phyloP scores from a whole-genome alignment of 805 yeast genomes.

The Kuraishia ogatae region DNA sequence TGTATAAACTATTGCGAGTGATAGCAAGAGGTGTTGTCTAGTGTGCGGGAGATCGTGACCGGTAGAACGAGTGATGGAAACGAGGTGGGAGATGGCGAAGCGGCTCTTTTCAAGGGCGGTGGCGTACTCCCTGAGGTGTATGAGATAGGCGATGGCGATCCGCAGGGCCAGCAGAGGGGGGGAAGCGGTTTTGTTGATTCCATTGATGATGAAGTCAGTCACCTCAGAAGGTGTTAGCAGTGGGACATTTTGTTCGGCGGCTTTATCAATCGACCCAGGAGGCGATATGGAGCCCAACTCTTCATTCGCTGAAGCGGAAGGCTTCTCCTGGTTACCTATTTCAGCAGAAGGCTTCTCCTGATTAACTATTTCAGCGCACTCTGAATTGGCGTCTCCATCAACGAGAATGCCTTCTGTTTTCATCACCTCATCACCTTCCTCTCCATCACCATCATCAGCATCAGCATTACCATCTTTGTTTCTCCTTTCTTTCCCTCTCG shows the following conservation, averaged over 20 bases:
- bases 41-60: conserved; percentile 43
- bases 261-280: too few relatives aligned
- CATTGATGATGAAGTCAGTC: conserved; percentile 28
- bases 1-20: conserved; percentile 70
- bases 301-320: too few relatives aligned
- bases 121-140: conserved; percentile 54
- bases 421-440: background rate
- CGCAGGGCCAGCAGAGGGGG: conserved; percentile 53
- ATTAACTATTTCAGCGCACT: background rate
- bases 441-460: conserved; percentile 6
- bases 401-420: background rate
- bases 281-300: too few relatives aligned
- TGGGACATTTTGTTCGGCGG: background rate
- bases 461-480: conserved; percentile 16
- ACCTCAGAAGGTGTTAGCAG: conserved; percentile 27
- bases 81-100: conserved; percentile 47
- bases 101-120: conserved; percentile 53
- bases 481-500: conserved; percentile 6
- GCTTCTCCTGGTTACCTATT: too few relatives aligned
- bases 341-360: too few relatives aligned
- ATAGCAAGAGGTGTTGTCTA: conserved; percentile 49
- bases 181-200: conserved; percentile 12
- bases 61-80: conserved; percentile 34
- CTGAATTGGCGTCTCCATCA: background rate
- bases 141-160: conserved; percentile 50